These are phyloP conservation scores for Kluyveromyces nonfermentans DNA, from an alignment of 805 yeast genomes.

Conservation along the genomic window DNA sequence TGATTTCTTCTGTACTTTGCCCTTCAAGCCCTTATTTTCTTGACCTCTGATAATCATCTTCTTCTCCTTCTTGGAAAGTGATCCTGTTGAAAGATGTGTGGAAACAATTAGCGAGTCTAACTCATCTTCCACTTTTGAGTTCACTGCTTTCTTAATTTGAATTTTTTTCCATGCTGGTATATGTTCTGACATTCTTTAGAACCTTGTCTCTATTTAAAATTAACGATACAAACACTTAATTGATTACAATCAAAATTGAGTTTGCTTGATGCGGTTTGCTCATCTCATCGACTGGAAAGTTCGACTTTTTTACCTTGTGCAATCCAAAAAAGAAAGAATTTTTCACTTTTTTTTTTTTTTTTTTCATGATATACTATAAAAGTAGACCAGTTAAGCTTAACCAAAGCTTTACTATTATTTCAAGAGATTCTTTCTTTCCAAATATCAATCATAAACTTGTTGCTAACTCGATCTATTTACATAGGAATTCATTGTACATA, in stretches of 20 bases:
- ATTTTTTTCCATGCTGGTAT: constrained; percentile 31
- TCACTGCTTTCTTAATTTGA: constrained; percentile 14
- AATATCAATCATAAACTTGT: constrained; percentile 1
- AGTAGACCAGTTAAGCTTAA: not conserved
- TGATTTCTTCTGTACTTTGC: constrained; percentile 11
- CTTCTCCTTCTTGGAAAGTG: constrained; percentile 24
- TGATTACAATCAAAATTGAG: too few species aligned
- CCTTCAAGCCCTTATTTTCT: constrained; percentile 8
- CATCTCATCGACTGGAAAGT: not conserved
- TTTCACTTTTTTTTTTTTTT: not conserved
- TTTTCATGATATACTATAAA: too few species aligned
- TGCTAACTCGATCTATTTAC: not conserved
- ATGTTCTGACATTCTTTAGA: constrained; percentile 10
- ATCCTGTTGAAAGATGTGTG: constrained; percentile 29
- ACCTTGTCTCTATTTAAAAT: not conserved
- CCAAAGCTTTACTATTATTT: too few species aligned
- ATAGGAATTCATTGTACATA: not conserved
- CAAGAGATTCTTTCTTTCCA: too few species aligned
- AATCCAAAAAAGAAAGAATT: too few species aligned
- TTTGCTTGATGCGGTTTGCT: too few species aligned
- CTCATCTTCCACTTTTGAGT: constrained; percentile 4
- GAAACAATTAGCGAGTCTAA: constrained; percentile 29
- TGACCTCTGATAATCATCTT: constrained; percentile 22
- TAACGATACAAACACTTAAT: not conserved
- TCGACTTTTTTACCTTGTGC: not conserved